phyloP scores from a whole-genome alignment of 768 basidiomycete genomes.

The Sarcomyxa edulis region DNA sequence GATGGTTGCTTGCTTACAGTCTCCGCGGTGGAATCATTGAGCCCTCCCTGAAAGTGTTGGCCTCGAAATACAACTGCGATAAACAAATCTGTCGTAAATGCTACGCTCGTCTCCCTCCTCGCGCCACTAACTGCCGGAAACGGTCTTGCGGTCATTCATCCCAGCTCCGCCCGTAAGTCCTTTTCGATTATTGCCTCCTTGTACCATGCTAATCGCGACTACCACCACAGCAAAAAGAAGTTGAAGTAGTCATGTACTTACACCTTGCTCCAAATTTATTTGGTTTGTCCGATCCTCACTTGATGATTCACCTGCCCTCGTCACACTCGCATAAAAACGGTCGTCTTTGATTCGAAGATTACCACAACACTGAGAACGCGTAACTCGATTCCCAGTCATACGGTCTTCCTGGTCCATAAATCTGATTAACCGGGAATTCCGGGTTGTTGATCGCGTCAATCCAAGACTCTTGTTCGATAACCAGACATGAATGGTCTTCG shows the following conservation, averaged over 20 bases:
- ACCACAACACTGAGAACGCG: no score
- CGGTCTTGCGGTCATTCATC: conserved; percentile 86
- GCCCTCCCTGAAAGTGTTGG: conserved; percentile 96
- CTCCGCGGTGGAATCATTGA: conserved; percentile 99
- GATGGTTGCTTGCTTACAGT: conserved; percentile 30
- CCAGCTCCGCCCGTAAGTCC: conserved; percentile 89
- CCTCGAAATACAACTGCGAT: conserved; percentile 97
- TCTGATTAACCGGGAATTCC: no score
- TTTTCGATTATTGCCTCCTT: background rate
- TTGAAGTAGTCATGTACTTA: conserved; percentile 89
- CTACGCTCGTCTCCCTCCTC: conserved; percentile 98
- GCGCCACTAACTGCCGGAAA: conserved; percentile 99
- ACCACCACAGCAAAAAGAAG: conserved; percentile 79
- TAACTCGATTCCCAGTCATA: no score
- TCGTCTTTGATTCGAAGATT: no score
- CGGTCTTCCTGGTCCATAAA: no score
- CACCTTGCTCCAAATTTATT: no score
- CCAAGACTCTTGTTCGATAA: no score
- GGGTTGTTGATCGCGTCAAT: no score
- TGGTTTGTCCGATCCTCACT: no score
- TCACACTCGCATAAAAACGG: no score
- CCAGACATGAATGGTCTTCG: no score
- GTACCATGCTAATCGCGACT: background rate
- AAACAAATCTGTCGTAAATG: conserved; percentile 99
- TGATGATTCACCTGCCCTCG: no score